These are phyloP conservation scores for Haplographium delicatum DNA, from an alignment of 495 filamentous ascomycete species.

Conservation along the genomic window DNA sequence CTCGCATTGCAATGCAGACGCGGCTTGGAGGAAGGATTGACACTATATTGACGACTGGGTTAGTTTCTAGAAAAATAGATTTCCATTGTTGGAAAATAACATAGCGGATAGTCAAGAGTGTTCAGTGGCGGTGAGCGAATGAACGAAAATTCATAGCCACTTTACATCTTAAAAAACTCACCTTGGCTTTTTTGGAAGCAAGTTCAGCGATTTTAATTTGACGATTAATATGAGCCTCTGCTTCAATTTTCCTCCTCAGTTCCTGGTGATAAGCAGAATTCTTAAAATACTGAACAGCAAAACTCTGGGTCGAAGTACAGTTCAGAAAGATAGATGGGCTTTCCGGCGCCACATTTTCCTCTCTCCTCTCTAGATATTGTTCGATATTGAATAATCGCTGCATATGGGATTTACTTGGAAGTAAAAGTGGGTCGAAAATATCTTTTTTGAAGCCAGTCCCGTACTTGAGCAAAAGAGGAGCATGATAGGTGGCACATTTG, in stretches of 20 bases:
- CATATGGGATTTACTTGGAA: slow-evolving; percentile 47
- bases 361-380: slow-evolving; percentile 38
- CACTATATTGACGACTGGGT: too few species aligned
- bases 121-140: too few species aligned
- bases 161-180: too few species aligned
- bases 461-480: slow-evolving; percentile 45
- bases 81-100: too few species aligned
- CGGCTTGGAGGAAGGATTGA: too few species aligned
- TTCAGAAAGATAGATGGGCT: slow-evolving; percentile 33
- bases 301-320: slow-evolving; percentile 30
- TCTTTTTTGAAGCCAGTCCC: slow-evolving; percentile 38
- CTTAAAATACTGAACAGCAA: slow-evolving; percentile 51
- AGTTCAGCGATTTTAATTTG: slow-evolving; percentile 40
- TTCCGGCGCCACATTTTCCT: slow-evolving; percentile 1
- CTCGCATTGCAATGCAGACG: too few species aligned
- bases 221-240: slow-evolving; percentile 27
- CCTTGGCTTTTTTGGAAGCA: too few species aligned
- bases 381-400: slow-evolving; percentile 43
- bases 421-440: slow-evolving; percentile 43
- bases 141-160: too few species aligned
- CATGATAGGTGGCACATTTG: slow-evolving; percentile 35
- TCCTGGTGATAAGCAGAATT: slow-evolving; percentile 38
- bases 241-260: slow-evolving; percentile 35
- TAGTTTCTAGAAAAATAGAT: too few species aligned
- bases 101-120: too few species aligned